Conservation (phyloP, 2,329 filamentous ascomycete species). For the Curvularia spicifera region DNA sequence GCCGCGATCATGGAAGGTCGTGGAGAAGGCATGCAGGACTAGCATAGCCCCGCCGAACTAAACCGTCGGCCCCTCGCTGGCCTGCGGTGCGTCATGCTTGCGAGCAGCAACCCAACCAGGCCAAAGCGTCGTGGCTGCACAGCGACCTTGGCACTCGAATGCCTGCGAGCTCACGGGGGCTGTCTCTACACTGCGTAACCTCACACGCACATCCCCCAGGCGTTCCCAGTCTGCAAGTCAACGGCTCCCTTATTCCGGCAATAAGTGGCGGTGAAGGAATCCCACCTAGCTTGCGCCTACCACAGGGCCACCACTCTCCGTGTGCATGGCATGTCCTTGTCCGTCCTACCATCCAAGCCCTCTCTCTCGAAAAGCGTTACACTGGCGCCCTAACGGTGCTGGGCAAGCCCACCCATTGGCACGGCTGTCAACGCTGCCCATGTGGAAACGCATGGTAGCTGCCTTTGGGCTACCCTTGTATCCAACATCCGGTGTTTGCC, state of each 20-base stretch:
- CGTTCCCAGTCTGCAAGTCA: constrained; percentile 28
- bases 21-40: constrained; percentile 37
- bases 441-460: constrained; percentile 39
- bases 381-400: constrained; percentile 21
- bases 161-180: constrained; percentile 21
- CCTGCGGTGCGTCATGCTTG: constrained; percentile 38
- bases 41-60: constrained; percentile 30
- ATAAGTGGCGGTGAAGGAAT: constrained; percentile 35
- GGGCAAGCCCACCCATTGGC: constrained; percentile 40
- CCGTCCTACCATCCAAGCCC: constrained; percentile 1
- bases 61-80: constrained; percentile 31
- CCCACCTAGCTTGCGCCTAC: constrained; percentile 23
- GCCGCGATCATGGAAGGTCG: constrained; percentile 27
- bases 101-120: constrained; percentile 24
- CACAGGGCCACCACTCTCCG: constrained; percentile 20
- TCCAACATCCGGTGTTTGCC: constrained; percentile 19
- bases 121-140: constrained; percentile 27
- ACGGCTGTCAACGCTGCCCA: constrained; percentile 45
- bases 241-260: constrained; percentile 11
- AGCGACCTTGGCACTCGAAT: constrained; percentile 29
- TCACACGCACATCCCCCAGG: constrained; percentile 27
- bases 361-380: constrained; percentile 22
- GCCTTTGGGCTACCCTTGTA: constrained; percentile 27
- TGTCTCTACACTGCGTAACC: constrained; percentile 32
- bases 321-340: constrained; percentile 24